These are phyloP conservation scores for Dothideomycetes sp. DNA, from an alignment of 2,329 filamentous ascomycete genomes.

Conservation along the genomic window DNA sequence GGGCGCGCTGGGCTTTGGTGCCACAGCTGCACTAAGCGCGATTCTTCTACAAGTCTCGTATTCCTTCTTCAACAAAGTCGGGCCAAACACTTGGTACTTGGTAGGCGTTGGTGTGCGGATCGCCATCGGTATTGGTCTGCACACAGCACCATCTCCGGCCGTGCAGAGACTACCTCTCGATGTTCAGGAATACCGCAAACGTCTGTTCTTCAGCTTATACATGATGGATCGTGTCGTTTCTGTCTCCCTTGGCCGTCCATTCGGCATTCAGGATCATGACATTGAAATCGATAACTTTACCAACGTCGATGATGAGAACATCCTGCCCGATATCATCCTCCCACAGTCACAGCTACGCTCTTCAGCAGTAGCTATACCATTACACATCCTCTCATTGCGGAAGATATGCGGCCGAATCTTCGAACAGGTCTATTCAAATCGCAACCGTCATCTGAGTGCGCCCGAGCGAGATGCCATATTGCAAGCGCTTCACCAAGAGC, in stretches of 20 bases:
- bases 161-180: slow-evolving; percentile 15
- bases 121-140: slow-evolving; percentile 33
- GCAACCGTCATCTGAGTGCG: slow-evolving; percentile 3
- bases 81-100: slow-evolving; percentile 38
- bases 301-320: slow-evolving; percentile 25
- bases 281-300: slow-evolving; percentile 33
- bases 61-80: slow-evolving; percentile 38
- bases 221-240: slow-evolving; percentile 41
- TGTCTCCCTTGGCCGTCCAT: slow-evolving; percentile 32
- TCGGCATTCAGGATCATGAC: slow-evolving; percentile 36
- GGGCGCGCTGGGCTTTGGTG: slow-evolving; percentile 8
- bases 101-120: slow-evolving; percentile 34
- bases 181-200: slow-evolving; percentile 27
- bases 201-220: slow-evolving; percentile 36
- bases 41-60: slow-evolving; percentile 38
- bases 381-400: slow-evolving; percentile 31
- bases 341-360: slow-evolving; percentile 16
- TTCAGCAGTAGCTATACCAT: slow-evolving; percentile 19
- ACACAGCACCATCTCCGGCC: slow-evolving; percentile 16
- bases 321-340: not conserved
- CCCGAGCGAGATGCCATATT: slow-evolving; percentile 15
- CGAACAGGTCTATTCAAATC: slow-evolving; percentile 27
- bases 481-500: slow-evolving; percentile 26
- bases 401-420: slow-evolving; percentile 32
- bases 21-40: slow-evolving; percentile 31